phyloP scores from a whole-genome alignment of 129 eudicot genomes.

The Helichrysum umbraculigerum region DNA sequence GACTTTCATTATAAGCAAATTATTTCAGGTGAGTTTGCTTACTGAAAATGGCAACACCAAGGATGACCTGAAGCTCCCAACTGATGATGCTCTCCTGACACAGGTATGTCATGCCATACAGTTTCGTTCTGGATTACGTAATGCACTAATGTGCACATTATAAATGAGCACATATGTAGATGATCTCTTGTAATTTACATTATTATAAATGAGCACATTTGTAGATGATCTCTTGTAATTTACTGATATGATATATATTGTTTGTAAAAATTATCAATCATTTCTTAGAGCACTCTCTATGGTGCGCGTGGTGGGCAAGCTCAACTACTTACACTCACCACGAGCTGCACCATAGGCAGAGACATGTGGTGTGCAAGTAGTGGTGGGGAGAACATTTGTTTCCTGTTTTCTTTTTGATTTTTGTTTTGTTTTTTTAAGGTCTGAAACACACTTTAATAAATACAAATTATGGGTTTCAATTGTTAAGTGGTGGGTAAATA shows the following conservation, averaged over 20 bases:
- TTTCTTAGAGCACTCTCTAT: neutral
- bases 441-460: too few relatives aligned
- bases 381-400: neutral
- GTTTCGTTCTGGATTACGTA: neutral
- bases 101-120: neutral
- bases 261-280: neutral
- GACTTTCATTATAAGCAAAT: neutral
- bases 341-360: neutral
- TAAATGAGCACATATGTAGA: neutral
- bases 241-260: neutral
- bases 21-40: conserved; percentile 50
- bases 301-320: neutral
- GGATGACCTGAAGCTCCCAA: conserved; percentile 22
- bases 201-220: neutral
- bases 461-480: neutral
- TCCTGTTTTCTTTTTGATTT: too few relatives aligned
- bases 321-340: neutral
- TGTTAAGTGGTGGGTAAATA: neutral
- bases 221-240: neutral
- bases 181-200: neutral
- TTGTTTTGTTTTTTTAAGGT: too few relatives aligned
- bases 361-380: neutral
- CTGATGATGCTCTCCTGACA: conserved; percentile 18
- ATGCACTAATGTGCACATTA: neutral
- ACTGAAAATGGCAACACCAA: conserved; percentile 65